These are phyloP conservation scores for Beauveria medogensis DNA, from an alignment of 2,329 filamentous ascomycete species.

Conservation along the genomic window DNA sequence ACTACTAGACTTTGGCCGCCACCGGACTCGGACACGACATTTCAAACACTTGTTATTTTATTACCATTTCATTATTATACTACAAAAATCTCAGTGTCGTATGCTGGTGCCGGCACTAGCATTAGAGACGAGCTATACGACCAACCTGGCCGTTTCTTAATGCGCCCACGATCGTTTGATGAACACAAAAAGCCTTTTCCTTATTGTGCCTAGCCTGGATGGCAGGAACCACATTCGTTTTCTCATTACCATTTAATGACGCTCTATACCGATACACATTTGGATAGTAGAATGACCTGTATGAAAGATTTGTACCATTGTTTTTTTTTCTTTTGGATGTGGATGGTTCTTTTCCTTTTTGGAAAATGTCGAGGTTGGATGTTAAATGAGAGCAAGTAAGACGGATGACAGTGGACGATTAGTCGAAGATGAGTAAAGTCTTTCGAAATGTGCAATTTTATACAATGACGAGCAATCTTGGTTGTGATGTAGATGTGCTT, in stretches of 20 bases:
- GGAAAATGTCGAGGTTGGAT: not conserved
- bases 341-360: not conserved
- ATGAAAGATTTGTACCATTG: conserved; percentile 1
- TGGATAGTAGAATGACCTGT: conserved; percentile 2
- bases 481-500: too few relatives aligned
- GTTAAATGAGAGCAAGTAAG: not conserved
- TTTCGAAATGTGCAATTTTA: not conserved
- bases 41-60: not conserved
- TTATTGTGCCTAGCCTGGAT: not conserved
- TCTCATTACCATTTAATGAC: not conserved
- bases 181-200: not conserved
- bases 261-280: not conserved
- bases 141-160: not conserved
- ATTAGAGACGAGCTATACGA: not conserved
- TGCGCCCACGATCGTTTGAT: conserved; percentile 1
- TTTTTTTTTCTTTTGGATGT: not conserved
- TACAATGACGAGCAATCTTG: too few relatives aligned
- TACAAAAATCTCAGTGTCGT: not conserved
- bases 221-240: not conserved
- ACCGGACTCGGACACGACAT: not conserved
- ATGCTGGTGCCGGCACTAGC: conserved; percentile 5
- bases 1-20: not conserved
- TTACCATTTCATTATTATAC: not conserved
- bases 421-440: not conserved
- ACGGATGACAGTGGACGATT: not conserved